A percentile compares a stretch with the other conserved stretches of the same genome.
Conservation (phyloP, 768 basidiomycete genomes). For the Austroboletus eburneus region DNA sequence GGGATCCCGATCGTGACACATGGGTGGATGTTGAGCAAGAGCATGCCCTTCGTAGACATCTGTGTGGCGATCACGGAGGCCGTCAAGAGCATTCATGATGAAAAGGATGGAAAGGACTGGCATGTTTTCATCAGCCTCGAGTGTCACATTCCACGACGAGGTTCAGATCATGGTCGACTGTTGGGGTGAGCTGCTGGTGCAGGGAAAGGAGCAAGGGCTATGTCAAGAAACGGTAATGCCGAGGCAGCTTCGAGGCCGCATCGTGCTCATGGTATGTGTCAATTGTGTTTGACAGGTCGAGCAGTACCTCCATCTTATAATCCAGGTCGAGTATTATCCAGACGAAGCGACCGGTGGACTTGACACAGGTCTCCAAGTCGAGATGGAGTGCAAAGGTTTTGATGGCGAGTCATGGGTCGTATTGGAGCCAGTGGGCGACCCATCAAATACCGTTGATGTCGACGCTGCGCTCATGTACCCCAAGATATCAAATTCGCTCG, state of each 20-base stretch:
- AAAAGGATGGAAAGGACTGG: constrained; percentile 38
- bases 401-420: constrained; percentile 7
- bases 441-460: constrained; percentile 9
- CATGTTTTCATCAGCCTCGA: constrained; percentile 59
- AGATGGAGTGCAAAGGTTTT: not conserved
- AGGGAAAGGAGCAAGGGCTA: constrained; percentile 10
- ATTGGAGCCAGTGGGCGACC: not conserved
- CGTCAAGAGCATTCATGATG: constrained; percentile 15
- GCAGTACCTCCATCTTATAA: not conserved
- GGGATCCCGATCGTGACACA: constrained; percentile 54
- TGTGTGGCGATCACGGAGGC: constrained; percentile 35
- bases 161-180: constrained; percentile 46
- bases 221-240: constrained; percentile 38
- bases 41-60: constrained; percentile 48
- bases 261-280: constrained; percentile 51
- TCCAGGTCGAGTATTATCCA: constrained; percentile 54
- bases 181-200: constrained; percentile 53
- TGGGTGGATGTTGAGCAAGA: constrained; percentile 53
- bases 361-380: not conserved
- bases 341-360: constrained; percentile 11
- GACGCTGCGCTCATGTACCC: not conserved
- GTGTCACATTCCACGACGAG: constrained; percentile 54
- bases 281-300: not conserved
- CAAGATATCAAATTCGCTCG: constrained; percentile 50
- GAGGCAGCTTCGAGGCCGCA: constrained; percentile 45